Conservation (phyloP, 768 basidiomycete species). For the Phaeotremella fagi region DNA sequence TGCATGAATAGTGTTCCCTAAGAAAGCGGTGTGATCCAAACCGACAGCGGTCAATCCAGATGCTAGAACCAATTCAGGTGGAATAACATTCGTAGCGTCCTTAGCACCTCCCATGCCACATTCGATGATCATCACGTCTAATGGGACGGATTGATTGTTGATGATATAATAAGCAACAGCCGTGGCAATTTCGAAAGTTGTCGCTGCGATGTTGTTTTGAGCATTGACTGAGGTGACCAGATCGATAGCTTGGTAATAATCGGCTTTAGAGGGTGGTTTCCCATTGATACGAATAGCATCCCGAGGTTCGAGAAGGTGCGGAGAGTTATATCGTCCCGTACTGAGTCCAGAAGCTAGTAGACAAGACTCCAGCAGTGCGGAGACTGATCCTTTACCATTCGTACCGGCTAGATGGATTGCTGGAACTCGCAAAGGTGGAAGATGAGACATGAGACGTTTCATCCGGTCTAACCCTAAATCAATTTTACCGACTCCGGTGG, state of each 20-base stretch:
- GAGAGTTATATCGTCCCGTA: slow-evolving; percentile 84
- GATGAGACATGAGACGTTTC: slow-evolving; percentile 52
- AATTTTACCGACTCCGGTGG: slow-evolving; percentile 31
- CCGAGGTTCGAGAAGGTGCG: slow-evolving; percentile 71
- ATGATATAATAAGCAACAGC: slow-evolving; percentile 74
- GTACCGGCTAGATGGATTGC: slow-evolving; percentile 91
- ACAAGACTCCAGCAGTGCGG: slow-evolving; percentile 73
- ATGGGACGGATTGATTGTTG: slow-evolving; percentile 51
- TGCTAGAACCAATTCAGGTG: slow-evolving; percentile 62
- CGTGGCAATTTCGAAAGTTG: slow-evolving; percentile 79
- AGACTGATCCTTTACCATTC: slow-evolving; percentile 94
- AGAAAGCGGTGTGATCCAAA: slow-evolving; percentile 85
- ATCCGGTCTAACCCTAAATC: slow-evolving; percentile 48
- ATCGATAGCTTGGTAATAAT: slow-evolving; percentile 50
- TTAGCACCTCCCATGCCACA: slow-evolving; percentile 90
- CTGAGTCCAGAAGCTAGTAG: slow-evolving; percentile 57
- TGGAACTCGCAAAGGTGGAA: slow-evolving; percentile 67
- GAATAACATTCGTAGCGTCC: slow-evolving; percentile 89
- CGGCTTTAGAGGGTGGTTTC: slow-evolving; percentile 52
- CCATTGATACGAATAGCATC: slow-evolving; percentile 73
- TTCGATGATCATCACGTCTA: slow-evolving; percentile 82
- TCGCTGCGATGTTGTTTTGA: slow-evolving; percentile 56
- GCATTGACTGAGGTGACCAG: slow-evolving; percentile 55
- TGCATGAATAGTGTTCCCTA: slow-evolving; percentile 67
- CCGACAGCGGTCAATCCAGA: slow-evolving; percentile 84